Conservation (phyloP, 2,329 filamentous ascomycete species). For the Aspergillus carbonarius region DNA sequence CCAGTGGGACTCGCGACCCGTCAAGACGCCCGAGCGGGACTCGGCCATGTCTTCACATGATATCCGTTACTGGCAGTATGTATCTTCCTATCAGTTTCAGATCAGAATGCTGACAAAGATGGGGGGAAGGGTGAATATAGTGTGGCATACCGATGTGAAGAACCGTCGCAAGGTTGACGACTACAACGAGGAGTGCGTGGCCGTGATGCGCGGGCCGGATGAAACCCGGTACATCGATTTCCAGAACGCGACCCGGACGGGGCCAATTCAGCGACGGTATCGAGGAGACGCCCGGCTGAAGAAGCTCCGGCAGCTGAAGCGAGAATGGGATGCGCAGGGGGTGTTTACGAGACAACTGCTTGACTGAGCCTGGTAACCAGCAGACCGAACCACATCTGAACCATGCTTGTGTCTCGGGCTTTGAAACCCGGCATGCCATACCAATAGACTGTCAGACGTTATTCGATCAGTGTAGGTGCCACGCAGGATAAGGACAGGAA, state of each 20-base stretch:
- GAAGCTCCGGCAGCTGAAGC: neutral
- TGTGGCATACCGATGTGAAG: neutral
- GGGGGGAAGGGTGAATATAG: neutral
- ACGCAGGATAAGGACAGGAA: no score
- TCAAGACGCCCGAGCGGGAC: neutral
- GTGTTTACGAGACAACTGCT: neutral
- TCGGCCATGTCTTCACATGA: neutral
- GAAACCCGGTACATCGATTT: neutral
- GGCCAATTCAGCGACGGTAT: neutral
- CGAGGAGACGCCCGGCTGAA: neutral
- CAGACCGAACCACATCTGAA: neutral
- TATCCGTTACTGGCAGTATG: conserved; percentile 2
- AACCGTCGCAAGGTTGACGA: neutral
- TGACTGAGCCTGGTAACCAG: neutral
- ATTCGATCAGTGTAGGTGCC: no score
- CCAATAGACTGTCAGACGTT: no score
- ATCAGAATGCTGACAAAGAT: neutral
- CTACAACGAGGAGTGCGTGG: neutral
- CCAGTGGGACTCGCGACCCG: neutral
- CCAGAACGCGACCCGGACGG: neutral
- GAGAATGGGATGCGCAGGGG: neutral
- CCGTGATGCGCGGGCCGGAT: neutral
- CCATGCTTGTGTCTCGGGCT: neutral
- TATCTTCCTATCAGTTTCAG: neutral
- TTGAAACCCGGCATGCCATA: no score